Evolutionary conservation across 2,329 filamentous ascomycete genomes (phyloP), one percentile per base, ranked within the genome.

Genomic region (Alternaria sp.): DNA sequence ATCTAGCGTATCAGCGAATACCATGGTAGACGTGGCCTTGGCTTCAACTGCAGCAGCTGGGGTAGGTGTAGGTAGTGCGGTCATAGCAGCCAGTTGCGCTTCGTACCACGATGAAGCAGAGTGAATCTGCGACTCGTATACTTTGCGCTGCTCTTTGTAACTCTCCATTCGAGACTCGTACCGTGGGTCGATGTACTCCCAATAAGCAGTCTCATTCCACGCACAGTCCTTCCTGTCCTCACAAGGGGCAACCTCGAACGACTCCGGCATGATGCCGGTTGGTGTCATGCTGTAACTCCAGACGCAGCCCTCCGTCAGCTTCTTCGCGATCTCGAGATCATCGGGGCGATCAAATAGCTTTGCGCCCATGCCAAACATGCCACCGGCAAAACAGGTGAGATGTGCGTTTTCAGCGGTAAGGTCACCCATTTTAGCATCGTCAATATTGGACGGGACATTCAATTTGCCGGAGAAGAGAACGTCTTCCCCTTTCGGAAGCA

Each of bases 371-470:
- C 84, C 90, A 49, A 91, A 89, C 83, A 91, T 89, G 10, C 90
- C 91, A 7, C 91, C 91, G 4, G 87, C 83, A 73, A 92, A 93
- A 77, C 91, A 93, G 4, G 86, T 85, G 2, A 92, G 81, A 74
- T 93, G 91, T 61, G 90, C 87, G 11, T 82, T 79, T 43, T 83
- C 79, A 1, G 76, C 69, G 46, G 79, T 70, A 1, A 83, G 71
- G 32, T 70, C 65, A 7, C 68, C 52, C 12, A 61, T 30, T 45
- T 69, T 66, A 68, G 76, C 19, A 69, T 72, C 62, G 72, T 70
- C 66, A 25, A 62, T 56, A 2, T 28, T 50, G 0, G 71, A 79
- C 72, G 50, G 76, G 23, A 82, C 81, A n/a, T 73, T 76, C 3
- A 83, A 55, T 63, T 71, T 72, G 40, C 75, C 71, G 58, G 78